phyloP scores from a whole-genome alignment of 2,329 filamentous ascomycete genomes.

The Coleophoma eucalyptorum region DNA sequence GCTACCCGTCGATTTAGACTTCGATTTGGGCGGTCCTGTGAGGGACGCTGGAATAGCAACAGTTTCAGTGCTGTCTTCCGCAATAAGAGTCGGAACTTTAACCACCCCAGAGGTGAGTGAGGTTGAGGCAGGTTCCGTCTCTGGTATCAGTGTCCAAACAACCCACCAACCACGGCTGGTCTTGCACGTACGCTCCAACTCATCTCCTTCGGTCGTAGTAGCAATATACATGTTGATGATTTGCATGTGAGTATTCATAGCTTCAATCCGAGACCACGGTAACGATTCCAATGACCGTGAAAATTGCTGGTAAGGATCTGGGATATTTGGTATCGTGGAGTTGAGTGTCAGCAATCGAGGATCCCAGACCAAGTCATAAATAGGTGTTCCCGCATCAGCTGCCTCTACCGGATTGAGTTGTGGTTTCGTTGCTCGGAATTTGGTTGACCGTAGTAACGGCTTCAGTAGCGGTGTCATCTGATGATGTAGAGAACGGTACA shows the following conservation, averaged over 20 bases:
- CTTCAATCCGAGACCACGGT: slow-evolving; percentile 57
- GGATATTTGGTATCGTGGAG: slow-evolving; percentile 65
- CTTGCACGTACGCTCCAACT: slow-evolving; percentile 60
- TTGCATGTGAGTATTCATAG: slow-evolving; percentile 61
- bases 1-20: background rate
- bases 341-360: slow-evolving; percentile 50
- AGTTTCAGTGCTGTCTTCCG: slow-evolving; percentile 8
- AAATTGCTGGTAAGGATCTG: slow-evolving; percentile 37
- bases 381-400: slow-evolving; percentile 29
- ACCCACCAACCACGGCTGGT: slow-evolving; percentile 68
- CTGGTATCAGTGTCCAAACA: slow-evolving; percentile 58
- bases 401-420: slow-evolving; percentile 16
- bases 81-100: slow-evolving; percentile 8
- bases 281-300: slow-evolving; percentile 16
- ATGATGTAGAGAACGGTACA: slow-evolving; percentile 57
- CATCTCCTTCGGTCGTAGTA: slow-evolving; percentile 37
- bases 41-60: background rate
- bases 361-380: slow-evolving; percentile 63
- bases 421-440: slow-evolving; percentile 51
- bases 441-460: slow-evolving; percentile 51
- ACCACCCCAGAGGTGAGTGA: slow-evolving; percentile 1
- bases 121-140: slow-evolving; percentile 22
- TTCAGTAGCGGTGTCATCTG: slow-evolving; percentile 57
- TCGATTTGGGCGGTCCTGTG: background rate
- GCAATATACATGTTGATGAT: slow-evolving; percentile 53